These are phyloP conservation scores for Arachis stenosperma DNA, from an alignment of 306 rosid species.

Conservation along the genomic window DNA sequence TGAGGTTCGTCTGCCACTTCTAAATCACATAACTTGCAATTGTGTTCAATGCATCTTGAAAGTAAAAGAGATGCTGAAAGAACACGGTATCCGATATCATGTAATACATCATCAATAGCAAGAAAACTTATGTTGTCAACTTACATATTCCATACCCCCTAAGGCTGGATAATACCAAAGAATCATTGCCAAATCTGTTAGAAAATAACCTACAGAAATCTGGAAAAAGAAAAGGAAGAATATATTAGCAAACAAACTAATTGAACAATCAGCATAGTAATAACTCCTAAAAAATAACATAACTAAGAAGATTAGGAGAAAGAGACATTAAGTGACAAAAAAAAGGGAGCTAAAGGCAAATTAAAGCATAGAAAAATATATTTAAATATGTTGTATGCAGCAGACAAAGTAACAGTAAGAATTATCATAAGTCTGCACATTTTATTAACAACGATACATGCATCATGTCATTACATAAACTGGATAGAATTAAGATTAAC, in stretches of 20 bases:
- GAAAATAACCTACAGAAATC: constrained; percentile 88
- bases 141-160: constrained; percentile 93
- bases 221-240: constrained; percentile 43
- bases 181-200: constrained; percentile 81
- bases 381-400: not conserved
- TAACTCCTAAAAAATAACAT: constrained; percentile 21
- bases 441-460: not conserved
- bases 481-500: not conserved
- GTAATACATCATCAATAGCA: constrained; percentile 6
- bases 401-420: constrained; percentile 10
- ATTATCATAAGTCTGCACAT: not conserved
- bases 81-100: not conserved
- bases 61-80: not conserved
- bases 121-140: constrained; percentile 44
- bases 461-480: not conserved
- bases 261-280: not conserved
- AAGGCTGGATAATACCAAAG: constrained; percentile 82
- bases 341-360: constrained; percentile 19
- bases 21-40: constrained; percentile 24
- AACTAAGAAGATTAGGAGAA: constrained; percentile 8
- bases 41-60: constrained; percentile 29
- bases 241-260: constrained; percentile 33
- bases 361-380: not conserved
- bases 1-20: constrained; percentile 34
- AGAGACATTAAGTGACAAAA: constrained; percentile 1